phyloP scores from a whole-genome alignment of 1,284 basidiomycete species.

The Ganoderma lucidum region DNA sequence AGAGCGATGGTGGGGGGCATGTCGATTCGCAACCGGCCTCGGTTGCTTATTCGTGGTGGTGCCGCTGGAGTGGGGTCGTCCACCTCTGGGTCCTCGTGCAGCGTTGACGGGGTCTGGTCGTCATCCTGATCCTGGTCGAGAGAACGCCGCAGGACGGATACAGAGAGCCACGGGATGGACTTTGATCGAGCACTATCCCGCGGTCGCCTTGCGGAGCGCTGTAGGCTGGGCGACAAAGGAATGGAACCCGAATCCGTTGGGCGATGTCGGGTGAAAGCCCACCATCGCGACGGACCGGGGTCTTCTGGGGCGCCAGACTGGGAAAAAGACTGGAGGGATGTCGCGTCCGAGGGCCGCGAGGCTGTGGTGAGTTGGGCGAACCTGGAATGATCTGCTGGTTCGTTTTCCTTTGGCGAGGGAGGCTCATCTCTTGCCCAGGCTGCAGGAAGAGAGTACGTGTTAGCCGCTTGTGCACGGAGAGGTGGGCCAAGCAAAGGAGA shows the following conservation, averaged over 20 bases:
- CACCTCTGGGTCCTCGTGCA: slow-evolving; percentile 28
- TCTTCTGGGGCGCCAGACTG: slow-evolving; percentile 42
- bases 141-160: slow-evolving; percentile 40
- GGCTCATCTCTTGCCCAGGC: slow-evolving; percentile 87
- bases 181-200: slow-evolving; percentile 36
- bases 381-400: slow-evolving; percentile 28
- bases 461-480: slow-evolving; percentile 16
- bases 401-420: slow-evolving; percentile 68
- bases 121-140: slow-evolving; percentile 33
- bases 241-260: slow-evolving; percentile 34
- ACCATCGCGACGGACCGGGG: slow-evolving; percentile 65
- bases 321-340: slow-evolving; percentile 58
- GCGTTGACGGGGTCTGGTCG: slow-evolving; percentile 25
- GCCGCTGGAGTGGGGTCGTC: slow-evolving; percentile 21
- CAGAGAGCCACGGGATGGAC: slow-evolving; percentile 42
- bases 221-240: slow-evolving; percentile 31
- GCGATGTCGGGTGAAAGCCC: slow-evolving; percentile 59
- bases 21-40: slow-evolving; percentile 44
- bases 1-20: slow-evolving; percentile 49
- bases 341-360: slow-evolving; percentile 55
- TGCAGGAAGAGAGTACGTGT: slow-evolving; percentile 40
- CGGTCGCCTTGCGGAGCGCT: slow-evolving; percentile 25
- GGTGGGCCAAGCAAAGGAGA: not conserved
- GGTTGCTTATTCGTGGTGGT: slow-evolving; percentile 30
- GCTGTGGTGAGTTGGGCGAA: slow-evolving; percentile 42